Percentiles rank a stretch among this genome's conserved stretches.
phyloP scores from a whole-genome alignment of 495 filamentous ascomycete genomes.

The Geopyxis carbonaria region DNA sequence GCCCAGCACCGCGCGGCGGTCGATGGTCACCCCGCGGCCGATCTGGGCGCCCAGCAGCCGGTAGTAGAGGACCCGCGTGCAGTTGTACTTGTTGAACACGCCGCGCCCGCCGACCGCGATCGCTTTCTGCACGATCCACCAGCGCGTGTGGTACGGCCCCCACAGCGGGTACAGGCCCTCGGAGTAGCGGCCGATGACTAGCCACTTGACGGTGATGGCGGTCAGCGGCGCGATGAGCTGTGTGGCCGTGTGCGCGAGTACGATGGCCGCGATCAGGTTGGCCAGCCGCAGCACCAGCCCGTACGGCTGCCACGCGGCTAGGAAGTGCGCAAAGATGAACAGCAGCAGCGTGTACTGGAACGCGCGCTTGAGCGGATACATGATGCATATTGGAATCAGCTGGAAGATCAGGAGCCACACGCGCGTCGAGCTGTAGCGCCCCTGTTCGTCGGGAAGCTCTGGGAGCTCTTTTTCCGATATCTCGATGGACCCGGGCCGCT shows the following conservation, averaged over 20 bases:
- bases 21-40: conserved; percentile 28
- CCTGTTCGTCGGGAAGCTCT: conserved; percentile 19
- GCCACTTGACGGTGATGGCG: conserved; percentile 31
- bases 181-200: conserved; percentile 30
- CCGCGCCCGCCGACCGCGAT: conserved; percentile 29
- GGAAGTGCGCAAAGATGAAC: conserved; percentile 22
- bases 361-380: conserved; percentile 28
- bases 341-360: conserved; percentile 30
- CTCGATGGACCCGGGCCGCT: conserved; percentile 4
- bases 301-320: conserved; percentile 16
- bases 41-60: conserved; percentile 30
- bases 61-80: conserved; percentile 27
- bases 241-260: conserved; percentile 22
- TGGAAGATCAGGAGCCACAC: conserved; percentile 28
- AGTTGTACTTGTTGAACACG: conserved; percentile 25
- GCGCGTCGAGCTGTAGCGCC: conserved; percentile 29
- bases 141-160: conserved; percentile 33
- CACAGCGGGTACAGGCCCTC: conserved; percentile 35
- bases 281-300: conserved; percentile 25
- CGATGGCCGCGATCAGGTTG: conserved; percentile 25
- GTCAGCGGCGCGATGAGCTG: conserved; percentile 24
- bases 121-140: conserved; percentile 34
- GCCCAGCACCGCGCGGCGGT: conserved; percentile 25
- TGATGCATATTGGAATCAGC: conserved; percentile 26
- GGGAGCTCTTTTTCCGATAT: conserved; percentile 1